Evolutionary conservation across 208 protist species (phyloP).

Genomic region (Angomonas deanei): DNA sequence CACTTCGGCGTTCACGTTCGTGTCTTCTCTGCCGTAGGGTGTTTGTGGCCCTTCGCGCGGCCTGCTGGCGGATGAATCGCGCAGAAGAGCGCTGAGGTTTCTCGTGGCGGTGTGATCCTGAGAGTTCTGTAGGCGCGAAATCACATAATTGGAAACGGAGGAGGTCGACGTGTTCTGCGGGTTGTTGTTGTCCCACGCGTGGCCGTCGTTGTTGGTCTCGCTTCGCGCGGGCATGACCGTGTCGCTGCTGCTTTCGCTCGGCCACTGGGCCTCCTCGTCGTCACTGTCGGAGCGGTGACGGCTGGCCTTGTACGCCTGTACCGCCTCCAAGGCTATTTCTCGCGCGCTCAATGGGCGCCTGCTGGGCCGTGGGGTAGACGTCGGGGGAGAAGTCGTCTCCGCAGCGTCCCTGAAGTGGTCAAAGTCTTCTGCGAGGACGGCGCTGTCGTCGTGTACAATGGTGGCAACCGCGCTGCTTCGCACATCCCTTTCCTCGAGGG

Average conservation of each 20-base stretch:
- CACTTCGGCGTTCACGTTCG: too few relatives aligned
- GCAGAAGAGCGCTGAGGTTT: too few relatives aligned
- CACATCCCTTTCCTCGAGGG: not conserved
- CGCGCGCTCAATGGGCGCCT: not conserved
- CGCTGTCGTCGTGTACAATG: not conserved
- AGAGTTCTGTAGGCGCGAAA: too few relatives aligned
- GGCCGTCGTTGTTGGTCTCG: too few relatives aligned
- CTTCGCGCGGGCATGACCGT: too few relatives aligned
- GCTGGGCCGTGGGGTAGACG: not conserved
- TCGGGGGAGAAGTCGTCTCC: not conserved
- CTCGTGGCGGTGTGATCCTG: too few relatives aligned
- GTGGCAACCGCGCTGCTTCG: not conserved
- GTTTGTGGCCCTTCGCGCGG: too few relatives aligned
- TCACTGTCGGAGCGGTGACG: not conserved
- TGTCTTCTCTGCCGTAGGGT: too few relatives aligned
- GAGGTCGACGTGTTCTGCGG: too few relatives aligned
- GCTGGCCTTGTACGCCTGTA: not conserved
- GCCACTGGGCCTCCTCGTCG: not conserved
- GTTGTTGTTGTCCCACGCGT: too few relatives aligned
- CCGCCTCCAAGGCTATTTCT: not conserved
- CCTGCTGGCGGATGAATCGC: too few relatives aligned
- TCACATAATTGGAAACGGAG: too few relatives aligned
- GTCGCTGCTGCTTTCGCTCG: not conserved
- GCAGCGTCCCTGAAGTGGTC: not conserved
- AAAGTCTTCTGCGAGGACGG: not conserved